Base-by-base conservation (phyloP, 495 filamentous ascomycete species). In the Xeromyces bisporus region DNA sequence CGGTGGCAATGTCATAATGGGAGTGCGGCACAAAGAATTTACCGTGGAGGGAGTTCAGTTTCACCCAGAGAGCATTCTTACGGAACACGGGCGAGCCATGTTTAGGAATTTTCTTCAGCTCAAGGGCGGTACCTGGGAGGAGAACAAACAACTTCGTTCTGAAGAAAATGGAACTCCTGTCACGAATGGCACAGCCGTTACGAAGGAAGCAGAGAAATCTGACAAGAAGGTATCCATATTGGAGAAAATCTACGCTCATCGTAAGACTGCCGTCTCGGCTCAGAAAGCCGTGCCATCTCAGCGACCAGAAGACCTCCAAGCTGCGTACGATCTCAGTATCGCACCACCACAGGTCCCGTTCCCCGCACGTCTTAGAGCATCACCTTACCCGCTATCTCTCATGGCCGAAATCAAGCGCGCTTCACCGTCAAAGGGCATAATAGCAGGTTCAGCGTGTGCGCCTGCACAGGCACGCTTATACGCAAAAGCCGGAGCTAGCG, bases 341-440 rank as follows among this genome's bases (percentile, higher is more conserved):
- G 72, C 84, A 0, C 89, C 89, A 6, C 83, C 89, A 9, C 80
- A 83, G 37, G 69, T 96, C 14, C 69, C 77, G 2, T 83, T 99
- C 42, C 71, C 78, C 29, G 68, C 75, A 20, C 73, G 89, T 11
- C 49, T 99, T 35, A 73, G 77, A 35, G 66, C 77, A 38, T 87
- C 81, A 9, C 75, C 80, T 6, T 94, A 79, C 43, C 67, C 73
- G 3, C 57, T 96, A 11, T 79, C 85, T 2, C 66, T 99, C 8
- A 82, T 91, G 75, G 89, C 89, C 13, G 89, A 99, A 54, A 91
- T 99, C 47, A 99, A 99, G 53, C 70, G 89, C 28, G 89, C 79
- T 5, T 96, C 91, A 7, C 89, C 89, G 3, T 96, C 89, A 1
- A 99, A 99, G 55, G 89, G 89, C 15, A 70, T 87, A 14, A 96